These are phyloP conservation scores for Dothistroma pini DNA, from an alignment of 2,329 filamentous ascomycete genomes.

Conservation along the genomic window DNA sequence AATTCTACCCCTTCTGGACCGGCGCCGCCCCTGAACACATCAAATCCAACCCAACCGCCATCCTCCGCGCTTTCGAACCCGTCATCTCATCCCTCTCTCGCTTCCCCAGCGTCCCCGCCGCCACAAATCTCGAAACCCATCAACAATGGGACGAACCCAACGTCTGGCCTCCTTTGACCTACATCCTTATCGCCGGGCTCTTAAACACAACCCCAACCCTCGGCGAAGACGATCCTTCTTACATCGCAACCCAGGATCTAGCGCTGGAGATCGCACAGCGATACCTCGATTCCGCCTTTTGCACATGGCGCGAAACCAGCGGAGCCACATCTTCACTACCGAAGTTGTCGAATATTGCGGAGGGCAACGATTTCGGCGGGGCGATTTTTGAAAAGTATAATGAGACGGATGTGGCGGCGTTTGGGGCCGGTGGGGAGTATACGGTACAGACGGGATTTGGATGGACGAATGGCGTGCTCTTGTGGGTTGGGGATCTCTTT, in stretches of 20 bases:
- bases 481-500: slow-evolving; percentile 64
- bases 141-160: slow-evolving; percentile 70
- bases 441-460: slow-evolving; percentile 67
- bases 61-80: slow-evolving; percentile 53
- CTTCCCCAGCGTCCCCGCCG: slow-evolving; percentile 56
- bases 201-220: slow-evolving; percentile 58
- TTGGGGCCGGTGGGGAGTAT: slow-evolving; percentile 65
- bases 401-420: slow-evolving; percentile 57
- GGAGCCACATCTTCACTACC: slow-evolving; percentile 55
- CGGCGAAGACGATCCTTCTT: slow-evolving; percentile 52
- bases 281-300: slow-evolving; percentile 65
- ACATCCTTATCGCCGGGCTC: slow-evolving; percentile 61
- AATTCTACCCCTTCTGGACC: slow-evolving; percentile 68
- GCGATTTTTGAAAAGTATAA: slow-evolving; percentile 70
- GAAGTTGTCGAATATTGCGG: slow-evolving; percentile 47
- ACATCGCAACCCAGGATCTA: slow-evolving; percentile 52
- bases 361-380: slow-evolving; percentile 41
- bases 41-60: slow-evolving; percentile 56
- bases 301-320: slow-evolving; percentile 66
- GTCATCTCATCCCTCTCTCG: slow-evolving; percentile 52
- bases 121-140: slow-evolving; percentile 58
- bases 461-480: slow-evolving; percentile 66
- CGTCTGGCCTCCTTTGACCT: slow-evolving; percentile 66
- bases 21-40: slow-evolving; percentile 58
- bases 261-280: slow-evolving; percentile 60